phyloP scores from a whole-genome alignment of 2,329 filamentous ascomycete genomes.

The Zalaria obscura region DNA sequence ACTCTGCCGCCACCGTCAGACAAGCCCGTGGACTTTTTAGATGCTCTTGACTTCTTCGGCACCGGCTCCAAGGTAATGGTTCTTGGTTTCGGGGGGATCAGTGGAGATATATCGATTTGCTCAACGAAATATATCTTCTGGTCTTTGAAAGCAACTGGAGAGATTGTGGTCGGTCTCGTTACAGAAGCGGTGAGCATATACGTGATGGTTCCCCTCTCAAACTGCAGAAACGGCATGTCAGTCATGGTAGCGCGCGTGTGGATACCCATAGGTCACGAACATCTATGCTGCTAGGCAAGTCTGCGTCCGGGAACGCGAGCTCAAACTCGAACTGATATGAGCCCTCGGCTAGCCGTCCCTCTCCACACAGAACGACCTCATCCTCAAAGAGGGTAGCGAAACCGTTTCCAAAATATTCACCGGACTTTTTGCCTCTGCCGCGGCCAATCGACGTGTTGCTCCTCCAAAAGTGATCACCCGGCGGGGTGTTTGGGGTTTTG shows the following conservation, averaged over 20 bases:
- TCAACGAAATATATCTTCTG: conserved; percentile 68
- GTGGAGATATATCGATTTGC: conserved; percentile 66
- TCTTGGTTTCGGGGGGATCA: conserved; percentile 61
- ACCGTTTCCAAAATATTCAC: conserved; percentile 57
- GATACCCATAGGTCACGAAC: conserved; percentile 39
- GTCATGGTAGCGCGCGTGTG: neutral
- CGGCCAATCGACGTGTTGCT: conserved; percentile 31
- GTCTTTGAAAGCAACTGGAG: conserved; percentile 66
- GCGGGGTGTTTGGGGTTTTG: conserved; percentile 49
- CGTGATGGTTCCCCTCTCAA: conserved; percentile 83
- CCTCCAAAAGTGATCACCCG: conserved; percentile 35
- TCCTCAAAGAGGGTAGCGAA: conserved; percentile 73
- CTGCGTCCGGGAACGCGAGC: conserved; percentile 52
- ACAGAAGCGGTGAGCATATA: conserved; percentile 85
- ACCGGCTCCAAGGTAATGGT: conserved; percentile 82
- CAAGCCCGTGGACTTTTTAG: conserved; percentile 14
- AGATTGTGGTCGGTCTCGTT: conserved; percentile 76
- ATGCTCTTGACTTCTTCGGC: conserved; percentile 52
- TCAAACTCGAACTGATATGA: conserved; percentile 71
- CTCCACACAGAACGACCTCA: conserved; percentile 65
- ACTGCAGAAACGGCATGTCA: conserved; percentile 37
- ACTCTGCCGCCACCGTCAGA: conserved; percentile 1
- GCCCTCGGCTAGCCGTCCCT: conserved; percentile 59
- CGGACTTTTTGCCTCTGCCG: conserved; percentile 37
- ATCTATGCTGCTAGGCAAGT: conserved; percentile 83